phyloP scores from a whole-genome alignment of 192 early-diverging fungal species.

The Rhizophlyctis rosea region DNA sequence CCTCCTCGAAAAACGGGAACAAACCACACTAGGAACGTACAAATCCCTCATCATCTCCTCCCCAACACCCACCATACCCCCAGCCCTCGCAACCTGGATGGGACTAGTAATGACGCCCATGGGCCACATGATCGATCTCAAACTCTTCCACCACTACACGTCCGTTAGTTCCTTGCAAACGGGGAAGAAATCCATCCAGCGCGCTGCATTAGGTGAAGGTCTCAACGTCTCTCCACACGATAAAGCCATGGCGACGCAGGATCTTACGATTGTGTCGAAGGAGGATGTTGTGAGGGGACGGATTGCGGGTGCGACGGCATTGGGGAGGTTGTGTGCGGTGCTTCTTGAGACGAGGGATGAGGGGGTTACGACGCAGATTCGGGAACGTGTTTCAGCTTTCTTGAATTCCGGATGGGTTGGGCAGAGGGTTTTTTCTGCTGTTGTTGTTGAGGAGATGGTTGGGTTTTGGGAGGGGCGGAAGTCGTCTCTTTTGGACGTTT shows the following conservation, averaged over 20 bases:
- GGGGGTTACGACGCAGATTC: constrained; percentile 19
- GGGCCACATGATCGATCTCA: constrained; percentile 69
- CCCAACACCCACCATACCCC: too few species aligned
- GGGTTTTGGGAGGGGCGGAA: constrained; percentile 12
- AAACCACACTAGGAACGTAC: constrained; percentile 28
- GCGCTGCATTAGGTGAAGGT: constrained; percentile 14
- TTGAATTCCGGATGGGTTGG: constrained; percentile 71
- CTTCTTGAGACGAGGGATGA: constrained; percentile 37
- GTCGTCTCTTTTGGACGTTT: too few species aligned
- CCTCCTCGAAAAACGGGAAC: constrained; percentile 22
- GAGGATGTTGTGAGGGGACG: constrained; percentile 81
- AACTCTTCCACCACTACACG: constrained; percentile 33
- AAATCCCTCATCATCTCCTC: too few species aligned
- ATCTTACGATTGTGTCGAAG: constrained; percentile 74
- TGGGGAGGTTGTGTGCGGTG: constrained; percentile 69
- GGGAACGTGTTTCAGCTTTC: constrained; percentile 54
- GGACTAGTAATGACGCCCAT: constrained; percentile 78
- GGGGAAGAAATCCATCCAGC: constrained; percentile 5
- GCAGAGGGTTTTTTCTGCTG: constrained; percentile 71
- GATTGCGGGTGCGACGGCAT: constrained; percentile 67
- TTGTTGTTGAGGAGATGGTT: constrained; percentile 81
- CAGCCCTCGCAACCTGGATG: constrained; percentile 61
- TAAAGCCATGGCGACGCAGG: constrained; percentile 86
- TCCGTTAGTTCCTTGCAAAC: constrained; percentile 1
- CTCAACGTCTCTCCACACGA: constrained; percentile 78